These are phyloP conservation scores for Schizosaccharomyces lindneri DNA, from an alignment of 805 yeast species.

Conservation along the genomic window DNA sequence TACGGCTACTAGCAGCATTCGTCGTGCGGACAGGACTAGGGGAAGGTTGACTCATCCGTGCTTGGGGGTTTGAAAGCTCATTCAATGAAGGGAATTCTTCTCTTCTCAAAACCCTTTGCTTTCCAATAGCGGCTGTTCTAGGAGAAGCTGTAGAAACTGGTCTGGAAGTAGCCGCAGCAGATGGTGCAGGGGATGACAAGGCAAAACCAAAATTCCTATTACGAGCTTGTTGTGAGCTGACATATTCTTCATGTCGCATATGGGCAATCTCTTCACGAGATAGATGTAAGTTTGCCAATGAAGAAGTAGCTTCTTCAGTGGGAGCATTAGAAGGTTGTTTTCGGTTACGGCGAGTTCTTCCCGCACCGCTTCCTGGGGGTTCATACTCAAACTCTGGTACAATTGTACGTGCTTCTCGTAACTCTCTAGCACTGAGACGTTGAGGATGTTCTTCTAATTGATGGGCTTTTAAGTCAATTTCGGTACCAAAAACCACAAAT, in stretches of 20 bases:
- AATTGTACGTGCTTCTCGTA: slow-evolving; percentile 5
- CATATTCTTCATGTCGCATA: neutral
- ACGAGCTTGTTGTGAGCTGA: neutral
- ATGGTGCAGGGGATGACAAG: neutral
- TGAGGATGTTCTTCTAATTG: slow-evolving; percentile 61
- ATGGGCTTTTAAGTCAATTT: slow-evolving; percentile 67
- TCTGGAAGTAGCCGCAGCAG: neutral
- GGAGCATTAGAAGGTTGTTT: neutral
- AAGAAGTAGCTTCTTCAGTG: neutral
- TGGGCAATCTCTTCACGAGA: slow-evolving; percentile 2
- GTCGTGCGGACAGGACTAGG: neutral
- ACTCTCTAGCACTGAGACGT: slow-evolving; percentile 16
- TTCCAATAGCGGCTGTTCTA: neutral
- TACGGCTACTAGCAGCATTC: neutral
- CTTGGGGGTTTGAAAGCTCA: neutral
- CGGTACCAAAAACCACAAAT: slow-evolving; percentile 77
- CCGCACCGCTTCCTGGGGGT: neutral
- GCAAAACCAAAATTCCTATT: neutral
- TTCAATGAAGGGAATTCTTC: neutral
- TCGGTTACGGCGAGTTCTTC: slow-evolving; percentile 1
- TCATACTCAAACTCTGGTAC: slow-evolving; percentile 5
- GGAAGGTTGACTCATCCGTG: neutral
- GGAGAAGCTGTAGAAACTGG: neutral
- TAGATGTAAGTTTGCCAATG: neutral
- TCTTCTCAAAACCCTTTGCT: neutral